A percentile compares a stretch with the other conserved stretches of the same genome.
These are phyloP conservation scores for Aspergillus hortae DNA, from an alignment of 2,329 filamentous ascomycete species.

Conservation along the genomic window DNA sequence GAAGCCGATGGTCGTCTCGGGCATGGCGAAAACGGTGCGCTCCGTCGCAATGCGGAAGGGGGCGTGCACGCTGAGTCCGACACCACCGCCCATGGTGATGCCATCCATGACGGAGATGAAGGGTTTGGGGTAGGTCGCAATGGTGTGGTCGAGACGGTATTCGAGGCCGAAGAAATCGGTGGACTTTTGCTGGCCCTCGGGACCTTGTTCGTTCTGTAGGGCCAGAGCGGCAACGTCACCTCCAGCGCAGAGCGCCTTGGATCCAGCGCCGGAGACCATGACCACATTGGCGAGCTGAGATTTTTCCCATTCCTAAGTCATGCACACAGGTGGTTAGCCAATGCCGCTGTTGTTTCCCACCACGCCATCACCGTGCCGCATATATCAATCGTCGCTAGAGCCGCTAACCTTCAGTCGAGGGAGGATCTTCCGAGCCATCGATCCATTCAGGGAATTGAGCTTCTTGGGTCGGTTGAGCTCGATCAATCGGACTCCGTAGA, in stretches of 20 bases:
- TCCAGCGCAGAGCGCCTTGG: conserved; percentile 84
- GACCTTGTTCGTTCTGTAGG: conserved; percentile 63
- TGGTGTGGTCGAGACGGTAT: conserved; percentile 93
- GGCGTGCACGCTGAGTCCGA: conserved; percentile 89
- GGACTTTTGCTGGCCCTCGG: conserved; percentile 69
- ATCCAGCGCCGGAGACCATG: conserved; percentile 84
- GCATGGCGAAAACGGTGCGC: conserved; percentile 95
- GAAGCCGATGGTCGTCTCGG: conserved; percentile 96
- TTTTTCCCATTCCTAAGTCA: conserved; percentile 75
- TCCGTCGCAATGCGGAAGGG: conserved; percentile 97
- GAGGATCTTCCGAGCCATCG: conserved; percentile 93
- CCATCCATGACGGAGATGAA: conserved; percentile 96
- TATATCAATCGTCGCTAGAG: neutral
- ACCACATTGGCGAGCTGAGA: conserved; percentile 91
- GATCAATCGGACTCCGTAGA: conserved; percentile 85
- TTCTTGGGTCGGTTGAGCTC: conserved; percentile 92
- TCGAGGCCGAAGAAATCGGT: conserved; percentile 87
- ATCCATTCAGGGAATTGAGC: conserved; percentile 86
- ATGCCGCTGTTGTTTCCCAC: neutral
- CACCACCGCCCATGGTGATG: conserved; percentile 96
- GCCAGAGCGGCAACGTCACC: conserved; percentile 85
- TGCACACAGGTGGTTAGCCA: neutral
- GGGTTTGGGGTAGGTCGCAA: conserved; percentile 89
- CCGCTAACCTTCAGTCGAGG: conserved; percentile 64
- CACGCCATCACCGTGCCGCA: neutral